Base-by-base conservation (phyloP, 106 monocot genomes). In the Chionographis japonica region DNA sequence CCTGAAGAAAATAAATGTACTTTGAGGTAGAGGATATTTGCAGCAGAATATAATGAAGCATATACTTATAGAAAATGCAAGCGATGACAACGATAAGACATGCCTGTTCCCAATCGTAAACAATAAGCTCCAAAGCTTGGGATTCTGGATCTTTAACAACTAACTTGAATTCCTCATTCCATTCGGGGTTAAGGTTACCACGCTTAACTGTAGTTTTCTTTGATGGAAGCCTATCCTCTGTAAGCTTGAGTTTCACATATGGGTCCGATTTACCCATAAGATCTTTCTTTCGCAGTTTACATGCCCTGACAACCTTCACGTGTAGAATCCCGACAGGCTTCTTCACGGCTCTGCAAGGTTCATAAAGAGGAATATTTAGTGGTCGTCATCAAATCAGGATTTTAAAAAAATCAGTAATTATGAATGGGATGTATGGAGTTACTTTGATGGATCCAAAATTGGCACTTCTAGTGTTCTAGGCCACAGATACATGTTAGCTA, bases 101-200 rank as follows among this genome's bases (percentile, higher is more conserved):
- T 75, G 50, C 88, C 88, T 88, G 80, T 54, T 88, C 88, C 88
- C 88, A 88, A 39, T 88, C 88, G 61, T 72, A 84, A 50, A 84
- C 80, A 58, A 5, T 68, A 55, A 88, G 12, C 53, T 88, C 88
- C 62, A 88, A 63, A 54, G 64, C 66, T 72, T 88, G 84, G 66
- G 84, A 52, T 50, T 72, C 60, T 55, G 81, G 88, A 54, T 84
- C 84, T 68, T 81, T 84, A 49, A 88, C 81, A 58, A 81, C 74
- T 18, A 88, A 65, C n/a, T 84, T 80, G 66, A 84, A 88, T 56
- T 88, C 80, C 69, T 88, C 88, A 58, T 88, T 84, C 88, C 88
- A 88, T 68, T 84, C 88, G 54, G 88, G 88, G 69, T 88, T 79
- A 19, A 88, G 65, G 58, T 84, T 81, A 56, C 42, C 76, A 63